Conservation (phyloP, 306 rosid genomes). For the Neltuma alba region DNA sequence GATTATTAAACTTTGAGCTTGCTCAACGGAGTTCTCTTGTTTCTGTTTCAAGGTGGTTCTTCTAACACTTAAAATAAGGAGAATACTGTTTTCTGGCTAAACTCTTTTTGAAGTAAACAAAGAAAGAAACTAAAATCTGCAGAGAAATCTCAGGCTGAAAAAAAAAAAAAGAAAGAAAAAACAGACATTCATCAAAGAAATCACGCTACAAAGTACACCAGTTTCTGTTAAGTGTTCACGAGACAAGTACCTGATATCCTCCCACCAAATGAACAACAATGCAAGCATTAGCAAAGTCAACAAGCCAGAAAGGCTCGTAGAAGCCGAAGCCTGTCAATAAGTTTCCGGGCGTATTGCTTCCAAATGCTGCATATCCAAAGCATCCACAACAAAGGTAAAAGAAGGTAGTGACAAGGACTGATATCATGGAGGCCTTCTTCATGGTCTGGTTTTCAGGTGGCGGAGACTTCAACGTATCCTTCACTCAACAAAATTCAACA, state of each 20-base stretch:
- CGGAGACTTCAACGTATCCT: slow-evolving; percentile 86
- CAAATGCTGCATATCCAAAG: slow-evolving; percentile 94
- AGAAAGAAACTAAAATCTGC: background rate
- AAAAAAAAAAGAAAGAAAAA: too few relatives aligned
- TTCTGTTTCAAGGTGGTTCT: background rate
- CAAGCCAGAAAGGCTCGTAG: slow-evolving; percentile 83
- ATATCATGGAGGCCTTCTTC: slow-evolving; percentile 71
- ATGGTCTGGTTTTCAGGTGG: slow-evolving; percentile 82
- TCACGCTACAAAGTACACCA: background rate
- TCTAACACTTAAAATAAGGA: background rate
- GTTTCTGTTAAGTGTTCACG: background rate
- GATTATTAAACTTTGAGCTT: background rate
- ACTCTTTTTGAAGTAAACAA: slow-evolving; percentile 5
- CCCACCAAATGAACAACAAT: slow-evolving; percentile 80
- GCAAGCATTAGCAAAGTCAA: slow-evolving; percentile 89
- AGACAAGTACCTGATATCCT: slow-evolving; percentile 85
- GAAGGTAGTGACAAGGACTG: slow-evolving; percentile 65
- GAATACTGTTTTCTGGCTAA: background rate
- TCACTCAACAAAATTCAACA: slow-evolving; percentile 24
- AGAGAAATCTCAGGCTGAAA: background rate
- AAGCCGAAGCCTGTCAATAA: slow-evolving; percentile 85
- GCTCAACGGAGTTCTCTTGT: background rate
- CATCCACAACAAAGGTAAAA: slow-evolving; percentile 88
- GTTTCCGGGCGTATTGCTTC: slow-evolving; percentile 79
- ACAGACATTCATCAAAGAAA: background rate